These are phyloP conservation scores for Erysimum cheiranthoides DNA, from an alignment of 345 rosid species.

Conservation along the genomic window DNA sequence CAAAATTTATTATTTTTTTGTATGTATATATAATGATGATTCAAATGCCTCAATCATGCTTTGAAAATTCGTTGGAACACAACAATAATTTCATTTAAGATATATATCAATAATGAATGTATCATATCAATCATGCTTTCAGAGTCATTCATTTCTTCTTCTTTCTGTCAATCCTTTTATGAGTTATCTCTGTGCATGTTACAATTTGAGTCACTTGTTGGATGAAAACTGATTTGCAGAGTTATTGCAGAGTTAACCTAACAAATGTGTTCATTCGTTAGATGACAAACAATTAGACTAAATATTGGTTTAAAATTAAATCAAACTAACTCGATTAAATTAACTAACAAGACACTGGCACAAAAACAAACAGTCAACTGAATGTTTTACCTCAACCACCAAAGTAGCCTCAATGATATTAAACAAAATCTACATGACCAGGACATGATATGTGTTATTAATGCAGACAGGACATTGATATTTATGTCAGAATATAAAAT, in stretches of 20 bases:
- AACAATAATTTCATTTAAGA: conserved; percentile 1
- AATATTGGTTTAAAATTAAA: background rate
- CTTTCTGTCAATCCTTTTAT: background rate
- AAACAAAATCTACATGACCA: conserved; percentile 18
- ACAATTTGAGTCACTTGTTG: background rate
- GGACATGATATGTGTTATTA: conserved; percentile 21
- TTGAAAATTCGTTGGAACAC: conserved; percentile 16
- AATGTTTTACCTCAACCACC: conserved; percentile 36
- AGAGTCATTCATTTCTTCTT: background rate
- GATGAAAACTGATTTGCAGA: background rate
- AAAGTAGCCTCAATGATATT: conserved; percentile 30
- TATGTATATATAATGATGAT: conserved; percentile 7
- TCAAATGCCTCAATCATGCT: conserved; percentile 19
- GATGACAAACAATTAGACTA: background rate
- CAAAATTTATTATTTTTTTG: conserved; percentile 27
- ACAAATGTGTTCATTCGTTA: conserved; percentile 2
- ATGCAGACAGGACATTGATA: conserved; percentile 29
- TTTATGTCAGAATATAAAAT: background rate
- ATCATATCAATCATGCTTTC: background rate
- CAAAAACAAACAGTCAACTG: conserved; percentile 40
- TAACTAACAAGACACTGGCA: conserved; percentile 24
- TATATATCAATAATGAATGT: background rate
- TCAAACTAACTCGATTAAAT: background rate
- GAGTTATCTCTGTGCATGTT: background rate
- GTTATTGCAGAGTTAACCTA: background rate